Conservation (phyloP, 2,329 filamentous ascomycete genomes). For the Neurospora sp. region DNA sequence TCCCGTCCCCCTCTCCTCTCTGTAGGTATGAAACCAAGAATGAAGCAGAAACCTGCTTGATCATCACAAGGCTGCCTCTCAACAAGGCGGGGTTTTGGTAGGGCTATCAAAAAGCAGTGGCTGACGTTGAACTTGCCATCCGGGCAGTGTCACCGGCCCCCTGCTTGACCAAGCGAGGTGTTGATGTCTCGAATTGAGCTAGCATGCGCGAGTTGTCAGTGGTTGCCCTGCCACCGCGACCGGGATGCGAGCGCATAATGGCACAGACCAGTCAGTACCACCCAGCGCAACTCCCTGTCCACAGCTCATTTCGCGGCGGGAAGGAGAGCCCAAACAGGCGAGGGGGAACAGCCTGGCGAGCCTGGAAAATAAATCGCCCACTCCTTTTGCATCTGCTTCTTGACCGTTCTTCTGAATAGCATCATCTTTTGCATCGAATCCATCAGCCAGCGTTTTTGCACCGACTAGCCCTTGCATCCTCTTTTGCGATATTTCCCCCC, state of each 20-base stretch:
- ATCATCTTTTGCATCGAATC: not conserved
- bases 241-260: not conserved
- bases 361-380: not conserved
- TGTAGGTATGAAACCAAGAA: not conserved
- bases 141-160: not conserved
- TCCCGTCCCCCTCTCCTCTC: not conserved
- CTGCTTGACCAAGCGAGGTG: not conserved
- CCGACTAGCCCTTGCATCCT: not conserved
- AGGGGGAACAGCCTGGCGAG: not conserved
- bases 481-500: not conserved
- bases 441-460: not conserved
- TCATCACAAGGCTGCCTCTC: not conserved
- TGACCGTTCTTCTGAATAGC: slow-evolving; percentile 10
- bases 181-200: not conserved
- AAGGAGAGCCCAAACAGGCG: not conserved
- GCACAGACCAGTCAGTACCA: not conserved
- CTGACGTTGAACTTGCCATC: not conserved
- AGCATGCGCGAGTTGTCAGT: not conserved
- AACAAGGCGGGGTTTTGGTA: not conserved
- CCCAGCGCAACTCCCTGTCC: not conserved
- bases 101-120: not conserved
- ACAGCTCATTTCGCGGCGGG: not conserved
- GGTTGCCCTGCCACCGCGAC: not conserved
- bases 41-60: not conserved
- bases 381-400: not conserved